Percentiles rank a stretch among this genome's conserved stretches.
These are phyloP conservation scores for Inga leiocalycina DNA, from an alignment of 306 rosid genomes.

Conservation along the genomic window DNA sequence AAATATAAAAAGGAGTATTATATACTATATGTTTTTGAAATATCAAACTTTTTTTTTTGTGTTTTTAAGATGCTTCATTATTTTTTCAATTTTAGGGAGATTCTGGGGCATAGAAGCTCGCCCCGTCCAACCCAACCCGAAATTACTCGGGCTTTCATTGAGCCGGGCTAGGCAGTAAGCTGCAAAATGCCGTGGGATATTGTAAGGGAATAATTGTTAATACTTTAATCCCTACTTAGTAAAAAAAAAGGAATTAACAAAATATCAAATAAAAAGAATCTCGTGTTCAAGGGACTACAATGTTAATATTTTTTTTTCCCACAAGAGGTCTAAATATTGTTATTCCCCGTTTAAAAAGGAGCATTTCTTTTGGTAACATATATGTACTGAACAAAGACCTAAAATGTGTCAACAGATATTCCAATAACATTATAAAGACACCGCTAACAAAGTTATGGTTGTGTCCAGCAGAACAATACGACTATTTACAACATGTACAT, in stretches of 20 bases:
- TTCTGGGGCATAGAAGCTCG: no score
- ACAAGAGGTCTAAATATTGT: not conserved
- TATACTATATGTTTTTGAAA: no score
- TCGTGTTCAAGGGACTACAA: not conserved
- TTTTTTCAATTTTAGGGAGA: no score
- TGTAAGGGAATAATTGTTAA: not conserved
- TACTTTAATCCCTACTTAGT: not conserved
- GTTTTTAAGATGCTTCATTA: no score
- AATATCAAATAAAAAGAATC: not conserved
- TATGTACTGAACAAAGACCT: not conserved
- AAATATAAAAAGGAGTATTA: no score
- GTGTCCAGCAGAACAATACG: not conserved
- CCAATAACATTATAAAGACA: not conserved
- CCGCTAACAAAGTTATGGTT: not conserved
- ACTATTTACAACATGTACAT: not conserved
- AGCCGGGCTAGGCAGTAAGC: no score
- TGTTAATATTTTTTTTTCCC: not conserved
- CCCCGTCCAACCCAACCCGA: no score
- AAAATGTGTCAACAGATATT: not conserved
- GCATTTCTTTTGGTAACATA: not conserved
- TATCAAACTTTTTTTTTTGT: no score
- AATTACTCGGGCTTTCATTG: no score
- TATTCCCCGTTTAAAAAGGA: not conserved
- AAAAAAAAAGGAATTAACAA: not conserved
- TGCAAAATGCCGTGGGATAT: not conserved